phyloP scores from a whole-genome alignment of 192 early-diverging fungal species.

The Anaeromyces robustus region DNA sequence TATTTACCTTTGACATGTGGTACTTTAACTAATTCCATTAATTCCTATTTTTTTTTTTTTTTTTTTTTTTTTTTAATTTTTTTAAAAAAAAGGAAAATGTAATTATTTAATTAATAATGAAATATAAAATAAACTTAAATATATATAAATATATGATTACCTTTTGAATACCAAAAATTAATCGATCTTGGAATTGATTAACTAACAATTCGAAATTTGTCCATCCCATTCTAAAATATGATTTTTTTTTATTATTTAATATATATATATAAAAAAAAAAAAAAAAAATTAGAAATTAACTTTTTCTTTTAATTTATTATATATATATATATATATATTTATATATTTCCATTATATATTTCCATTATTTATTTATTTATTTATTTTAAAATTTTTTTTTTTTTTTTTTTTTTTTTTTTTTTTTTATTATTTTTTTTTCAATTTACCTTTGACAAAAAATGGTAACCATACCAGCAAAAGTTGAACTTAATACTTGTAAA shows the following conservation, averaged over 20 bases:
- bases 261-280: background rate
- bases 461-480: conserved; percentile 27
- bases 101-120: too few relatives aligned
- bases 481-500: conserved; percentile 12
- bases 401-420: background rate
- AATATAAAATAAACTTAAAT: too few relatives aligned
- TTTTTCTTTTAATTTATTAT: too few relatives aligned
- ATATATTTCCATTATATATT: too few relatives aligned
- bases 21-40: conserved; percentile 14
- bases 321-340: too few relatives aligned
- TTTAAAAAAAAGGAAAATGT: too few relatives aligned
- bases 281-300: too few relatives aligned
- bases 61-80: too few relatives aligned
- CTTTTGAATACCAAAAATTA: conserved; percentile 15
- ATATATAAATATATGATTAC: too few relatives aligned
- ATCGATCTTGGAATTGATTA: conserved; percentile 13
- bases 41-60: background rate
- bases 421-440: background rate
- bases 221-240: conserved; percentile 14
- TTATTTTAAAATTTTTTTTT: too few relatives aligned
- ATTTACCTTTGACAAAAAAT: conserved; percentile 17
- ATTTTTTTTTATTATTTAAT: too few relatives aligned
- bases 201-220: conserved; percentile 6
- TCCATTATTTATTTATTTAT: too few relatives aligned
- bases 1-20: conserved; percentile 11